Evolutionary conservation across 805 yeast genomes (phyloP).

Genomic region (Candida gorgasii): DNA sequence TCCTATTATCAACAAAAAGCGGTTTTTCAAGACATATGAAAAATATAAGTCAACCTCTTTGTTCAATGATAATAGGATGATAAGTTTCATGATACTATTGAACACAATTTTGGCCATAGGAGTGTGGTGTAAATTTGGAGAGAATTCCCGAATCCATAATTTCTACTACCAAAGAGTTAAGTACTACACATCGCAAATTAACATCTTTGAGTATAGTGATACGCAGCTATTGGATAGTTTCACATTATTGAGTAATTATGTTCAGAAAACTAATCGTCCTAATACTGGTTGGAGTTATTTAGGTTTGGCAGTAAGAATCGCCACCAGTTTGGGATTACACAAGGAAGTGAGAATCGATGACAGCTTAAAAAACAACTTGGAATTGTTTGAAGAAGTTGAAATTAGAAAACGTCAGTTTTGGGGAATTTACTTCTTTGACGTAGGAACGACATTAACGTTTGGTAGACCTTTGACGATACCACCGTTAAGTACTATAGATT

Average conservation of each 20-base stretch:
- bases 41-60: slow-evolving; percentile 11
- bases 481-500: slow-evolving; percentile 21
- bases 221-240: slow-evolving; percentile 22
- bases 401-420: slow-evolving; percentile 23
- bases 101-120: slow-evolving; percentile 22
- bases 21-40: slow-evolving; percentile 17
- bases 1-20: slow-evolving; percentile 21
- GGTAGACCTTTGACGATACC: slow-evolving; percentile 24
- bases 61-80: slow-evolving; percentile 12
- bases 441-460: slow-evolving; percentile 22
- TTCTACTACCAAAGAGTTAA: slow-evolving; percentile 21
- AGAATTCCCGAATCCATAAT: slow-evolving; percentile 19
- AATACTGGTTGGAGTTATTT: slow-evolving; percentile 23
- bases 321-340: slow-evolving; percentile 23
- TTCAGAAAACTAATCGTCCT: slow-evolving; percentile 21
- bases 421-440: slow-evolving; percentile 25
- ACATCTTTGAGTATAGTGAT: slow-evolving; percentile 22
- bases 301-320: slow-evolving; percentile 22
- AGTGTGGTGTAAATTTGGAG: slow-evolving; percentile 24
- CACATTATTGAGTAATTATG: slow-evolving; percentile 21
- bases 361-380: slow-evolving; percentile 8
- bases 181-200: slow-evolving; percentile 15
- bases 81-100: slow-evolving; percentile 20
- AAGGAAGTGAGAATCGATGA: slow-evolving; percentile 20
- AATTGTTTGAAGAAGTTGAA: slow-evolving; percentile 20